Percentiles rank a stretch among this genome's conserved stretches.
Conservation (phyloP, 768 basidiomycete species). For the Russula griseocarnosa region DNA sequence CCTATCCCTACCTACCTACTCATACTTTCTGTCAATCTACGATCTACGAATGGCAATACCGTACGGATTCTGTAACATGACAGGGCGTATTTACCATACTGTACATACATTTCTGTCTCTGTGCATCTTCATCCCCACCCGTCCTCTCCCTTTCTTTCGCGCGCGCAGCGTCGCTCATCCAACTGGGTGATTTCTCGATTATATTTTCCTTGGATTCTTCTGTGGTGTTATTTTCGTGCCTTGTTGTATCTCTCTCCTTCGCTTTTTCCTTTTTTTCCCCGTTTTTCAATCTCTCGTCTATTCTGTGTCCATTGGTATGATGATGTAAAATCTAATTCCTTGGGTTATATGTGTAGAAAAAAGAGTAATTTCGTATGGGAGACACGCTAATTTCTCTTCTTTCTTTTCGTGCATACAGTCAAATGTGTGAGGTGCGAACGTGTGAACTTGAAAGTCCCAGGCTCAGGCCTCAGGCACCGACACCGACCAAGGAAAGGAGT, state of each 20-base stretch:
- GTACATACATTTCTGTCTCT: not conserved
- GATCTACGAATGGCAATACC: conserved; percentile 2
- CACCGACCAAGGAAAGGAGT: too few relatives aligned
- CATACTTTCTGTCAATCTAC: not conserved
- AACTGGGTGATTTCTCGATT: not conserved
- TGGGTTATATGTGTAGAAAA: conserved; percentile 11
- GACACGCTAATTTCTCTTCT: conserved; percentile 41
- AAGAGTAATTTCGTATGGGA: conserved; percentile 8
- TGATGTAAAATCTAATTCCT: conserved; percentile 17
- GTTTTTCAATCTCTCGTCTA: not conserved
- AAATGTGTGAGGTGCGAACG: too few relatives aligned
- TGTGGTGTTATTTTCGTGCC: not conserved
- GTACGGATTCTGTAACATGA: conserved; percentile 5
- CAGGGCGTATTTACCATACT: not conserved
- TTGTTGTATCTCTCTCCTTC: not conserved
- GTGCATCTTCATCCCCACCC: not conserved
- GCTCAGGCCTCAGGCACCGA: too few relatives aligned
- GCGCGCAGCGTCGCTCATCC: not conserved
- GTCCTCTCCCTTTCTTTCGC: not conserved
- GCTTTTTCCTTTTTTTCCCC: not conserved
- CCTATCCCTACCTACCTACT: not conserved
- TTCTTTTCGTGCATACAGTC: not conserved
- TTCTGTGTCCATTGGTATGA: conserved; percentile 9
- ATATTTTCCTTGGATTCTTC: not conserved
- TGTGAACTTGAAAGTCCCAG: too few relatives aligned